Base-by-base conservation (phyloP, 208 protist species). In the Trypanosoma lewisi region DNA sequence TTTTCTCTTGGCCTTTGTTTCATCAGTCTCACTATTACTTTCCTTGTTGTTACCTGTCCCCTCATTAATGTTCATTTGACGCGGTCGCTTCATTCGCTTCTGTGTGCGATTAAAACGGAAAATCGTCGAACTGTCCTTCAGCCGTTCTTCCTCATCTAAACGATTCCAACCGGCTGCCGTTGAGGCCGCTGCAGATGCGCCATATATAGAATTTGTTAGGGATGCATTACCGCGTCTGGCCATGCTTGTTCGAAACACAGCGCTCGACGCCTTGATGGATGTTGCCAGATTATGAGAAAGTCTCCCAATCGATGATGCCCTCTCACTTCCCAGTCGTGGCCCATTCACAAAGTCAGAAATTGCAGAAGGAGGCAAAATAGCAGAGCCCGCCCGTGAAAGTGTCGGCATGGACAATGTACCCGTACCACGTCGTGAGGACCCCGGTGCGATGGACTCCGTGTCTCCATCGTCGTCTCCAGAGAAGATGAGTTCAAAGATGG, bases 391-490 rank as follows among this genome's bases (percentile, higher is more conserved):
- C 11, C 81, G 75, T 4, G 87, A 90, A 49, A 96, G 71, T 8
- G 85, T 83, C 0, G 90, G 90, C 67, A 92, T 76, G 25, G 55
- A 71, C n/a, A 94, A 75, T 54, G 80, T 37, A 34, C 71, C 63
- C 0, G 70, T 58, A 14, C 71, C 69, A 28, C 85, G 73, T 21
- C 63, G 52, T 19, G 62, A 67, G n/a, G 76, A 76, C 17, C 85
- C 85, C 0, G 82, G 80, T 8, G 82, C 85, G 31, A 93, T 82
- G 5, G 85, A 93, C 60, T 89, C 76, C 19, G 83, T 75, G 50
- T 96, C 89, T 19, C 89, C 89, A 62, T 92, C 89, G 47, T 96
- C 86, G 36, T 80, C 65, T 50, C 82, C 87, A 39, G 80, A 85
- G 12, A 92, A 64, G 51, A 96, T 77, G 11, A 92, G 31, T 50